Evolutionary conservation across 441 rosid genomes (phyloP).

Genomic region (Arabidopsis lyrata): DNA sequence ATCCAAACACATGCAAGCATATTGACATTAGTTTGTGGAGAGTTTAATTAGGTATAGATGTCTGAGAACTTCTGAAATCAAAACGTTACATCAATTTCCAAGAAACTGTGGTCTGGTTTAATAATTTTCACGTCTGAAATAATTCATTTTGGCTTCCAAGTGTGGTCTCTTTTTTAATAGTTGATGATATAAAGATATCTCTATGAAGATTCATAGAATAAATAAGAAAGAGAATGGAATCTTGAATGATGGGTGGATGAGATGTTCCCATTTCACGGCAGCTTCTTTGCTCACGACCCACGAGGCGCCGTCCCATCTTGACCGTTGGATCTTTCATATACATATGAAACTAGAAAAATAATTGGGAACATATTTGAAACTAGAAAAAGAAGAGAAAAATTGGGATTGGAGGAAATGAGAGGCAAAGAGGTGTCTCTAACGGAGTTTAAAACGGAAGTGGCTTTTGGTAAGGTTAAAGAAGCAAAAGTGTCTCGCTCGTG

Average conservation of each 20-base stretch:
- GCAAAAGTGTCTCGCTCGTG: conserved; percentile 39
- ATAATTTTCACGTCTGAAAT: not conserved
- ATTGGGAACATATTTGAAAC: no score
- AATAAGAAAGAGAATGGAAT: conserved; percentile 19
- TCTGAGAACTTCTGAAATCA: conserved; percentile 14
- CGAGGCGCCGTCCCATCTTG: conserved; percentile 27
- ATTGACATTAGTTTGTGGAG: conserved; percentile 22
- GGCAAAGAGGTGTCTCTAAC: conserved; percentile 38
- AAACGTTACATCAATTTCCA: conserved; percentile 26
- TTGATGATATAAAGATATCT: not conserved
- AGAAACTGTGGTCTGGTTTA: not conserved
- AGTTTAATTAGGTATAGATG: conserved; percentile 14
- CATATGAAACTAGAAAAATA: not conserved
- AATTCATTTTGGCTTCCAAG: conserved; percentile 5
- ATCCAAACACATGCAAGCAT: conserved; percentile 16
- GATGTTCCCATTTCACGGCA: conserved; percentile 46
- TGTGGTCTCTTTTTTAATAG: not conserved
- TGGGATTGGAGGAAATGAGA: conserved; percentile 41
- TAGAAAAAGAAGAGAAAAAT: conserved; percentile 11
- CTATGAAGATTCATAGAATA: conserved; percentile 37
- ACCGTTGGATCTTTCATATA: conserved; percentile 11
- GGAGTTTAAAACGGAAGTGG: conserved; percentile 32
- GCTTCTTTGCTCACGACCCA: conserved; percentile 27
- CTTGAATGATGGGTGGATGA: conserved; percentile 37
- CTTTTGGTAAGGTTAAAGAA: conserved; percentile 39